Evolutionary conservation across 2,329 filamentous ascomycete genomes (phyloP).

Genomic region (Dendryphion nanum): DNA sequence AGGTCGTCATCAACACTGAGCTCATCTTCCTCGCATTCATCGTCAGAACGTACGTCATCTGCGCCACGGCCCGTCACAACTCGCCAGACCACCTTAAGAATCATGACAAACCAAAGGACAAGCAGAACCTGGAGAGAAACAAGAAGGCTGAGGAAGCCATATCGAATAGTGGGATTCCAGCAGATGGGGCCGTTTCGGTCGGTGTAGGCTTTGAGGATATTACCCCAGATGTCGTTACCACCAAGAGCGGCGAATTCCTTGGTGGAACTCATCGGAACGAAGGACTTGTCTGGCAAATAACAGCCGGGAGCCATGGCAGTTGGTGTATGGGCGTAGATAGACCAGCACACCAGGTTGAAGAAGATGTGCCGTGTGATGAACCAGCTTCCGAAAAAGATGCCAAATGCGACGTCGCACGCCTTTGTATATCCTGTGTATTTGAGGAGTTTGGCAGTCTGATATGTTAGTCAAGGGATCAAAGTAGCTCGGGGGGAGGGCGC

Average conservation of each 20-base stretch:
- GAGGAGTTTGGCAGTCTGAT: conserved; percentile 78
- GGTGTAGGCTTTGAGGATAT: conserved; percentile 72
- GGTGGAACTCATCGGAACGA: conserved; percentile 56
- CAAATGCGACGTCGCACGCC: conserved; percentile 80
- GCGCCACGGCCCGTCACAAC: conserved; percentile 75
- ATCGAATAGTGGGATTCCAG: conserved; percentile 72
- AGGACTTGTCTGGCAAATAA: conserved; percentile 60
- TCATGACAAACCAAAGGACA: conserved; percentile 86
- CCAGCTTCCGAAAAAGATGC: conserved; percentile 83
- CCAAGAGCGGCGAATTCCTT: conserved; percentile 36
- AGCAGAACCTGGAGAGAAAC: conserved; percentile 77
- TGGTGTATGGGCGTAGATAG: conserved; percentile 68
- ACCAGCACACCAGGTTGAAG: conserved; percentile 79
- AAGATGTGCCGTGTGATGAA: conserved; percentile 77
- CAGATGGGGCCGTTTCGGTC: conserved; percentile 73
- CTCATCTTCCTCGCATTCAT: conserved; percentile 68
- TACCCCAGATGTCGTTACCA: conserved; percentile 46
- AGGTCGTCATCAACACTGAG: conserved; percentile 40
- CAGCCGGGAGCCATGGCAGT: conserved; percentile 65
- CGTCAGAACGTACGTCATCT: conserved; percentile 85
- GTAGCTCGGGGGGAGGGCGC: not conserved
- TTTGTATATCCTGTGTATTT: conserved; percentile 80
- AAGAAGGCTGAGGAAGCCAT: conserved; percentile 74
- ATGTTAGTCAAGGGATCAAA: conserved; percentile 13
- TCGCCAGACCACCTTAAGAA: conserved; percentile 75